Evolutionary conservation across 1,139 yeast genomes (phyloP).

Genomic region (Suhomyces chickasaworum): DNA sequence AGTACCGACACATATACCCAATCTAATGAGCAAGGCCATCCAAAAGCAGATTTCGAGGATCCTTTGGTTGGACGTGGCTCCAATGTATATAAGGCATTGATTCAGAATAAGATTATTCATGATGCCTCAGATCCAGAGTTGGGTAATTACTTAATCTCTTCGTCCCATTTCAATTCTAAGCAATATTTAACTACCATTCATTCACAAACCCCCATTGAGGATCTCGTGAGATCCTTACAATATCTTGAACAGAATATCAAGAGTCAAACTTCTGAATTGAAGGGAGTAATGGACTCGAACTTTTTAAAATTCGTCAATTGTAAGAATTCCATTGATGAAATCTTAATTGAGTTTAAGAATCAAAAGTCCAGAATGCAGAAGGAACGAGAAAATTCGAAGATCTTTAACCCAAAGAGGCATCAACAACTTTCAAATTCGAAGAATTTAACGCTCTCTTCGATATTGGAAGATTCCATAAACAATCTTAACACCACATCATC

Average conservation of each 20-base stretch:
- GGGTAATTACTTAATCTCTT: conserved; percentile 64
- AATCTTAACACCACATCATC: conserved; percentile 61
- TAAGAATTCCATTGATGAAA: conserved; percentile 56
- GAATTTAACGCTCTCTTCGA: conserved; percentile 31
- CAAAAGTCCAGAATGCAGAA: conserved; percentile 42
- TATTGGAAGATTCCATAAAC: conserved; percentile 47
- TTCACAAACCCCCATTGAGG: conserved; percentile 65
- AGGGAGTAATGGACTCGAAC: conserved; percentile 69
- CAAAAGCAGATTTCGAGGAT: conserved; percentile 36
- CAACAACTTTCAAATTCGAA: conserved; percentile 24
- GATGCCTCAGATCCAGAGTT: conserved; percentile 46
- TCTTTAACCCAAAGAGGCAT: conserved; percentile 41
- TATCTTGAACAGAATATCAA: conserved; percentile 63
- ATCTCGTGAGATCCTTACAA: conserved; percentile 57
- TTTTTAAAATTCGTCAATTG: conserved; percentile 75
- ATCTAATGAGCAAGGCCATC: conserved; percentile 7
- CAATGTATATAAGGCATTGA: conserved; percentile 45
- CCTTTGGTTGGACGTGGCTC: conserved; percentile 57
- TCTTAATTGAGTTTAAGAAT: conserved; percentile 35
- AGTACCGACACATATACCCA: conserved; percentile 12
- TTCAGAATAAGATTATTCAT: conserved; percentile 37
- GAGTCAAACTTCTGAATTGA: conserved; percentile 66
- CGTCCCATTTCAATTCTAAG: conserved; percentile 72
- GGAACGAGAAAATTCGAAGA: conserved; percentile 38
- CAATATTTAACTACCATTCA: conserved; percentile 72